A percentile compares a stretch with the other conserved stretches of the same genome.
phyloP scores from a whole-genome alignment of 225 moss, liverwort and hornwort genomes.

The Marchantia paleacea region DNA sequence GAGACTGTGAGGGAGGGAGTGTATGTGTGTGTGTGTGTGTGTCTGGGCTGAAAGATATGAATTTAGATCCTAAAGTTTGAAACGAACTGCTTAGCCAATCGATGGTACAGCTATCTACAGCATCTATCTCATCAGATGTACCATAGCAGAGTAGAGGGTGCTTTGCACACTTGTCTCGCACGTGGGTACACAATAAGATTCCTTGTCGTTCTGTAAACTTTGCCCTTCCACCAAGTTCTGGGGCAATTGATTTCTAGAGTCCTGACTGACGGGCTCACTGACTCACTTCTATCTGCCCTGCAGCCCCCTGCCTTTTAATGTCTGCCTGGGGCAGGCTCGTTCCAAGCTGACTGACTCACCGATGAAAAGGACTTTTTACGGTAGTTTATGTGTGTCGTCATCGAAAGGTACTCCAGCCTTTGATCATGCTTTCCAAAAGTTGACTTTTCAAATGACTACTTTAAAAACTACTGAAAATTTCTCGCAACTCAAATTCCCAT shows the following conservation, averaged over 20 bases:
- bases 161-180: background rate
- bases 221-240: background rate
- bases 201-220: background rate
- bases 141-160: background rate
- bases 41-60: background rate
- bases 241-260: background rate
- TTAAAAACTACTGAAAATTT: too few species aligned
- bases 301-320: background rate
- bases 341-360: background rate
- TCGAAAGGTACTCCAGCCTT: too few species aligned
- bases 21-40: background rate
- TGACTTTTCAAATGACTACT: too few species aligned
- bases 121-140: background rate
- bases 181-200: slow-evolving; percentile 1
- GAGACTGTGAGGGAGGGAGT: too few species aligned
- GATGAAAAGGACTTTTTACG: too few species aligned
- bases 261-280: background rate
- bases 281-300: background rate
- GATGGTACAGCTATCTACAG: background rate
- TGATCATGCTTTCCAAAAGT: too few species aligned
- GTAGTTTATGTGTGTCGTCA: too few species aligned
- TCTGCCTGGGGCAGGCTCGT: background rate
- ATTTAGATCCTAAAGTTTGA: background rate
- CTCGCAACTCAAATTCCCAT: too few species aligned
- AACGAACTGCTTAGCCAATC: background rate